Conservation (phyloP, 768 basidiomycete species). For the Podaxis sp. region DNA sequence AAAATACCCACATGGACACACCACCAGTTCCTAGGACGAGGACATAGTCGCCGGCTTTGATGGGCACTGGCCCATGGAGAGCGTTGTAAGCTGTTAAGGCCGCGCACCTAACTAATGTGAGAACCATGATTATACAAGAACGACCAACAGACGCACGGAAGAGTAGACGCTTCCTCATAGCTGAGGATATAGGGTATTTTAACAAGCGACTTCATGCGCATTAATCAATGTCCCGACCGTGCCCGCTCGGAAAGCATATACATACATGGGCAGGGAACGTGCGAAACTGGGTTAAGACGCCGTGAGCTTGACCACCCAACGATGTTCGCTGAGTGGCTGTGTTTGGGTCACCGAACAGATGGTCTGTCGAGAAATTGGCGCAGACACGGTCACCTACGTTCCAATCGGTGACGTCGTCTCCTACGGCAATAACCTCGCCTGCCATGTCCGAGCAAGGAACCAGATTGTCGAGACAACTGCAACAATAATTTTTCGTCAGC, state of each 20-base stretch:
- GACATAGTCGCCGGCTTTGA: slow-evolving; percentile 57
- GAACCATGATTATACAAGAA: neutral
- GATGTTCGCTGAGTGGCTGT: slow-evolving; percentile 27
- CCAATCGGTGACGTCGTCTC: slow-evolving; percentile 41
- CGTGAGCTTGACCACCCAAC: slow-evolving; percentile 45
- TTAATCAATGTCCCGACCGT: neutral
- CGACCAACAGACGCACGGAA: neutral
- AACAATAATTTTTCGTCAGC: slow-evolving; percentile 5
- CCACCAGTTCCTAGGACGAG: slow-evolving; percentile 55
- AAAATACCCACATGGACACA: slow-evolving; percentile 41
- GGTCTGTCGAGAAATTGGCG: slow-evolving; percentile 47
- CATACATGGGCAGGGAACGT: slow-evolving; percentile 26
- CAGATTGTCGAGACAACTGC: slow-evolving; percentile 19
- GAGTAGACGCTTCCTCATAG: slow-evolving; percentile 6
- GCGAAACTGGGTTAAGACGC: slow-evolving; percentile 51
- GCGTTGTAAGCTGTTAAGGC: slow-evolving; percentile 64
- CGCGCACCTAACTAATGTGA: slow-evolving; percentile 36
- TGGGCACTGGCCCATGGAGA: slow-evolving; percentile 38
- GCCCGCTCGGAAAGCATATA: neutral
- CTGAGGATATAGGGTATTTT: slow-evolving; percentile 50
- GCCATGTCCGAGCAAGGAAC: slow-evolving; percentile 49
- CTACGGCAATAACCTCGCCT: slow-evolving; percentile 51
- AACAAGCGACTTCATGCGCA: slow-evolving; percentile 36
- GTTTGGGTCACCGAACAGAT: slow-evolving; percentile 39
- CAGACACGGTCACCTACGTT: slow-evolving; percentile 51